Evolutionary conservation across 2,329 filamentous ascomycete genomes (phyloP).

Genomic region (Penicillium sp.): DNA sequence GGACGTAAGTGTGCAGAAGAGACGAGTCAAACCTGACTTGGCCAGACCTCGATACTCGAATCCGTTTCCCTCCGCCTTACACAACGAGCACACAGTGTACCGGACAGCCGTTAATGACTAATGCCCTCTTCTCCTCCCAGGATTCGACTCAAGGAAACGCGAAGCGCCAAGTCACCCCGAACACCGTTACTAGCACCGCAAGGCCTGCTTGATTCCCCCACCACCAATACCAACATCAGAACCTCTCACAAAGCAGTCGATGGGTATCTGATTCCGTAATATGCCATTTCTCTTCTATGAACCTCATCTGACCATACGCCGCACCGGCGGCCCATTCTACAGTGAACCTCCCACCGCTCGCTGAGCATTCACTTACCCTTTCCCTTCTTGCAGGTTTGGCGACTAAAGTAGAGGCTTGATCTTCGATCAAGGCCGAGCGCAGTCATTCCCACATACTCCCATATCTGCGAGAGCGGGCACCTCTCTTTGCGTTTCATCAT

Average conservation of each 20-base stretch:
- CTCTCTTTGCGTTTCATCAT: constrained; percentile 7
- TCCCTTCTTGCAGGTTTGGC: constrained; percentile 13
- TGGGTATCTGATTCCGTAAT: constrained; percentile 21
- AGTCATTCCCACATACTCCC: constrained; percentile 4
- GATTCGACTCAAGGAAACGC: constrained; percentile 27
- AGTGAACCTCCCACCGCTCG: constrained; percentile 19
- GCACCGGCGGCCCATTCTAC: neutral
- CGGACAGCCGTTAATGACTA: constrained; percentile 29
- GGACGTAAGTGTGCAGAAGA: constrained; percentile 40
- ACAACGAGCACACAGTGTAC: constrained; percentile 16
- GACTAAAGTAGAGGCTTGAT: constrained; percentile 9
- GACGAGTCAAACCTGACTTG: constrained; percentile 22
- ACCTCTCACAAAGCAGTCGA: neutral
- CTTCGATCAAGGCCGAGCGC: constrained; percentile 8
- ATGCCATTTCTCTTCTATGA: constrained; percentile 13
- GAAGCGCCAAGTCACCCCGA: constrained; percentile 35
- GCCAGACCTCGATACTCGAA: constrained; percentile 22
- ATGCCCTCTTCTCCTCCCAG: constrained; percentile 28
- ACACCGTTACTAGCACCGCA: constrained; percentile 25
- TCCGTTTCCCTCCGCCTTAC: constrained; percentile 15
- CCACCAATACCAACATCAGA: constrained; percentile 1
- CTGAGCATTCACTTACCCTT: constrained; percentile 25
- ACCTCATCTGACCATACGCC: constrained; percentile 1
- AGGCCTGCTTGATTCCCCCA: constrained; percentile 35
- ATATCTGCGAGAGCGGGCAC: constrained; percentile 4